Percentiles rank a stretch among this genome's conserved stretches.
Evolutionary conservation across 2,329 filamentous ascomycete species (phyloP).

Genomic region (Intubia oerlemansii): DNA sequence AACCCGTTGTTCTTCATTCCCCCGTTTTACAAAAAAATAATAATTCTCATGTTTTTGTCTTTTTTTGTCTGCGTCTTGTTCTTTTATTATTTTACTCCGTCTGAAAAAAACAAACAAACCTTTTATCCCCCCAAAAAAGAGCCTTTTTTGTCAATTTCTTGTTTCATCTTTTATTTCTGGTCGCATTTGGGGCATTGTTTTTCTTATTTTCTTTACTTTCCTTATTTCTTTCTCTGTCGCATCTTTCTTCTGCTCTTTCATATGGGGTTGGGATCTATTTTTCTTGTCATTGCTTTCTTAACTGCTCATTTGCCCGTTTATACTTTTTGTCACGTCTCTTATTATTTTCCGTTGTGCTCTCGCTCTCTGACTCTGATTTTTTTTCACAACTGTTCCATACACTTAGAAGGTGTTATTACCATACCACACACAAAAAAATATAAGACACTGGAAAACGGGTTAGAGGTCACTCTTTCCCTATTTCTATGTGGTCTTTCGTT

Average conservation of each 20-base stretch:
- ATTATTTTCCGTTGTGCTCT: too few species aligned
- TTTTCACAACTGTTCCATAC: too few species aligned
- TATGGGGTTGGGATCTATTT: background rate
- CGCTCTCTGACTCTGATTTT: too few species aligned
- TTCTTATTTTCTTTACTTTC: background rate
- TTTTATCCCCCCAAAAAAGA: conserved; percentile 1
- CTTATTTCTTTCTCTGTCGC: background rate
- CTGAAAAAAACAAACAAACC: background rate
- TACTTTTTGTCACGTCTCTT: too few species aligned
- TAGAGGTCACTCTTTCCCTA: too few species aligned
- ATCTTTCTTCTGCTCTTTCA: background rate
- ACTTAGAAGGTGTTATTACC: too few species aligned
- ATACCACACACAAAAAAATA: too few species aligned
- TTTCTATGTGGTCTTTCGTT: background rate
- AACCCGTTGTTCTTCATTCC: conserved; percentile 1
- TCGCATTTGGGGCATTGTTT: too few species aligned
- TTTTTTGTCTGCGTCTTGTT: background rate
- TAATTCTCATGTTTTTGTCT: background rate
- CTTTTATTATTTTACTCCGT: background rate
- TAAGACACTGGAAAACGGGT: too few species aligned
- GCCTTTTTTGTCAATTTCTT: background rate
- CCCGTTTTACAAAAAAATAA: background rate
- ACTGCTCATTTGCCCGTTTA: too few species aligned
- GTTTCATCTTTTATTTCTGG: background rate
- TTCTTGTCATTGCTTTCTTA: background rate